phyloP scores from a whole-genome alignment of 441 rosid species.

The Populus hybrid region DNA sequence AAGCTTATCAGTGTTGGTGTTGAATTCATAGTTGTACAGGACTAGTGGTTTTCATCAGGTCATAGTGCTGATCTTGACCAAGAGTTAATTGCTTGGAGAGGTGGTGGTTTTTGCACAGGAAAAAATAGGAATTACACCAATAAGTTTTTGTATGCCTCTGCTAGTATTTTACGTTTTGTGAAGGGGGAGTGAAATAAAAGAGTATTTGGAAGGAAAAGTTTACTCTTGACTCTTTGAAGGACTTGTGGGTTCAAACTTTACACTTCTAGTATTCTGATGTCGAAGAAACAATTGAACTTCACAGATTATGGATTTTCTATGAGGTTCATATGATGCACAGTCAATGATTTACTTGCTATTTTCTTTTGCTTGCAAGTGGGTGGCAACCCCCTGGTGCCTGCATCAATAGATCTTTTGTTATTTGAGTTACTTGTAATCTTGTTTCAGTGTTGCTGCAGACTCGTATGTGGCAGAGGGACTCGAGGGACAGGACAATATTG shows the following conservation, averaged over 20 bases:
- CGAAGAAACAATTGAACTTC: not conserved
- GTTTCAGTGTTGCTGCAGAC: constrained; percentile 40
- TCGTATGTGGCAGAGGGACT: constrained; percentile 85
- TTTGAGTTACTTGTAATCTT: constrained; percentile 17
- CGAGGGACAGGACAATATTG: constrained; percentile 70
- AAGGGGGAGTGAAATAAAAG: not conserved
- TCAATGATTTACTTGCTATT: not conserved
- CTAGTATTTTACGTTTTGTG: not conserved
- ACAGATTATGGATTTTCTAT: not conserved
- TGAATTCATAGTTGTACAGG: not conserved
- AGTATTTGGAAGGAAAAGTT: not conserved
- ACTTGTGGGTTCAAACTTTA: not conserved
- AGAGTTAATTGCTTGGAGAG: not conserved
- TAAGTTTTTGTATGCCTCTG: not conserved
- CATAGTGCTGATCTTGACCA: not conserved
- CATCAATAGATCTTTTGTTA: not conserved
- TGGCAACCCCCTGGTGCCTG: not conserved
- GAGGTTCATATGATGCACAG: not conserved
- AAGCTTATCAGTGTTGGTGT: not conserved
- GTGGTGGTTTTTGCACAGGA: not conserved
- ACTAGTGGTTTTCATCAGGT: not conserved
- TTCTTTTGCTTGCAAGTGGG: not conserved
- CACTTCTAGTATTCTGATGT: not conserved
- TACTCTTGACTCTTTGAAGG: not conserved
- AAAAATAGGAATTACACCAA: not conserved